Evolutionary conservation across 805 yeast genomes (phyloP).

Genomic region (Dipodascus geniculatus): DNA sequence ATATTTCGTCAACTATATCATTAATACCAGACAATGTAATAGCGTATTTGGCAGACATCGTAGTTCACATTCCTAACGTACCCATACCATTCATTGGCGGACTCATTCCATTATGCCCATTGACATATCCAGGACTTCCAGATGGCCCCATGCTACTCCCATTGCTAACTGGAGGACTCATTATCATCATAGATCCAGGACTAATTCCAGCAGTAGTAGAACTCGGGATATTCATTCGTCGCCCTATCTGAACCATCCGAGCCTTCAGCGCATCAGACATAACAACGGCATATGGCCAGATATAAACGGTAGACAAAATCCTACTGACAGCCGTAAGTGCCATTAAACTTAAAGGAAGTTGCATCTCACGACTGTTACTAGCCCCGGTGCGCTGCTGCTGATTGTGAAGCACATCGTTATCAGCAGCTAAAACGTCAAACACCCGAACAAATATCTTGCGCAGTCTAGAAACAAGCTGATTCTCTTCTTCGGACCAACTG

Average conservation of each 20-base stretch:
- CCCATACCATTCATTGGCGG: not conserved
- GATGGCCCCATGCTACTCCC: not conserved
- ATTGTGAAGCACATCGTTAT: constrained; percentile 8
- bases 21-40: not conserved
- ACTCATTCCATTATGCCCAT: not conserved
- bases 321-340: constrained; percentile 13
- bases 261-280: constrained; percentile 16
- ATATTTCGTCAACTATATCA: not conserved
- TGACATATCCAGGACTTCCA: not conserved
- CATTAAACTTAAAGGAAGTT: constrained; percentile 10
- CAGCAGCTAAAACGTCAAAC: constrained; percentile 16
- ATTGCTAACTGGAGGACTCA: not conserved
- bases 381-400: constrained; percentile 3
- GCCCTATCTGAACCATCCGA: constrained; percentile 11
- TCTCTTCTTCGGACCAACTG: constrained; percentile 14
- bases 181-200: not conserved
- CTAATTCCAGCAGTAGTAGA: not conserved
- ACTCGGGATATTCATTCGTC: not conserved
- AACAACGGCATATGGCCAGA: constrained; percentile 19
- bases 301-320: constrained; percentile 13
- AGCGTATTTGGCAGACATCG: too few species aligned
- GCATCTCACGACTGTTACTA: constrained; percentile 5
- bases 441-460: constrained; percentile 17
- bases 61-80: not conserved
- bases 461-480: constrained; percentile 11